These are phyloP conservation scores for Moesziomyces sp. DNA, from an alignment of 1,284 basidiomycete genomes.

Conservation along the genomic window DNA sequence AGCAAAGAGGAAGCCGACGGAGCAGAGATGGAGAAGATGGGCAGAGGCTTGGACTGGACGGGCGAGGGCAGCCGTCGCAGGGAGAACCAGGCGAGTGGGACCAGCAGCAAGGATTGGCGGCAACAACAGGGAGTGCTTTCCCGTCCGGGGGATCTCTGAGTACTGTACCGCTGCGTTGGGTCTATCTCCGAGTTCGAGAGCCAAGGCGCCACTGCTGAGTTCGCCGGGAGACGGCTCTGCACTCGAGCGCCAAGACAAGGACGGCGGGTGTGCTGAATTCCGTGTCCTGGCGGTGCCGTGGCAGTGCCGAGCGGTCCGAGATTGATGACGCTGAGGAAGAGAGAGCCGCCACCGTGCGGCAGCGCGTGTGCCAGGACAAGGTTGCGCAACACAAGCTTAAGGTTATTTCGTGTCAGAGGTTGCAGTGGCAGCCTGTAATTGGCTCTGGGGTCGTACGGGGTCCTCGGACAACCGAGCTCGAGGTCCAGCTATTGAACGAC, in stretches of 20 bases:
- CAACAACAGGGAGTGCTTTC: conserved; percentile 16
- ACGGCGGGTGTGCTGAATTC: conserved; percentile 1
- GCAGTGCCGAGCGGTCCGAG: conserved; percentile 4
- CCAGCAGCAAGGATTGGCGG: conserved; percentile 8
- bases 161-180: conserved; percentile 28
- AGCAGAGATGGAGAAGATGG: conserved; percentile 1
- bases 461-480: conserved; percentile 19
- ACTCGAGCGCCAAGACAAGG: conserved; percentile 1
- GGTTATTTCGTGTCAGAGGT: conserved; percentile 9
- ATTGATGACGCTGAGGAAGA: conserved; percentile 1
- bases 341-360: conserved; percentile 5
- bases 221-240: conserved; percentile 9
- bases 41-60: conserved; percentile 1
- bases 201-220: conserved; percentile 2
- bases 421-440: conserved; percentile 1
- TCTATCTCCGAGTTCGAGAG: conserved; percentile 25
- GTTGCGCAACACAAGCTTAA: conserved; percentile 23
- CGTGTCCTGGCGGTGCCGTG: background rate
- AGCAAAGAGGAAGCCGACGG: conserved; percentile 21
- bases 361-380: conserved; percentile 8
- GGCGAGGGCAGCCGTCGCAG: background rate
- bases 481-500: conserved; percentile 3
- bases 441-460: conserved; percentile 11
- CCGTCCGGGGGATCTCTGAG: conserved; percentile 13
- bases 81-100: conserved; percentile 16